Percentiles rank a stretch among this genome's conserved stretches.
Evolutionary conservation across 176 grass and related monocot species (phyloP).

Genomic region (Phragmites australis): DNA sequence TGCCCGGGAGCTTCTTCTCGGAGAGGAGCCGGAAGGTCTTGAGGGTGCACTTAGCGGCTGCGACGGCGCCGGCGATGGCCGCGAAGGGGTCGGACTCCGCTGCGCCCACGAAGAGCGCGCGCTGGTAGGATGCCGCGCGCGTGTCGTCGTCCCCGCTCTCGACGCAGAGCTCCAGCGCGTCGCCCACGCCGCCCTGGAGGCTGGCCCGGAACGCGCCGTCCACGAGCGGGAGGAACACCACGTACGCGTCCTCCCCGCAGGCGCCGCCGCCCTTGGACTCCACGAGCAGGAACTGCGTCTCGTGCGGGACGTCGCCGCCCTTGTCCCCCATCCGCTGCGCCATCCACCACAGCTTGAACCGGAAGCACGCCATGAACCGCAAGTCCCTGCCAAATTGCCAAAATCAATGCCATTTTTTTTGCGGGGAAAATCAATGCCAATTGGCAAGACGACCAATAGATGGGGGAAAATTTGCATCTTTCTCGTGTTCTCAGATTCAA

Average conservation of each 20-base stretch:
- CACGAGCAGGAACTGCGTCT: slow-evolving; percentile 90
- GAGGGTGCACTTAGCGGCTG: slow-evolving; percentile 53
- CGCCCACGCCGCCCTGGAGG: slow-evolving; percentile 64
- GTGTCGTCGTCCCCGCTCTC: slow-evolving; percentile 85
- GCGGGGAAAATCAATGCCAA: slow-evolving; percentile 12
- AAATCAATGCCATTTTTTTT: slow-evolving; percentile 18
- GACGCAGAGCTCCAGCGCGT: slow-evolving; percentile 76
- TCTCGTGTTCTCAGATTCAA: background rate
- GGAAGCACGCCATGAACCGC: slow-evolving; percentile 81
- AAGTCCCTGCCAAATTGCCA: slow-evolving; percentile 39
- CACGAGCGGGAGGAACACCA: slow-evolving; percentile 82
- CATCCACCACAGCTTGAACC: slow-evolving; percentile 99
- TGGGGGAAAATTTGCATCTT: background rate
- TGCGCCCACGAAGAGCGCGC: slow-evolving; percentile 71
- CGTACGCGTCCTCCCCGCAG: slow-evolving; percentile 42
- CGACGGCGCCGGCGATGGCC: slow-evolving; percentile 72
- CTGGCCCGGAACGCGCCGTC: slow-evolving; percentile 82
- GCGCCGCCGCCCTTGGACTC: slow-evolving; percentile 53
- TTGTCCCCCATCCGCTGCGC: slow-evolving; percentile 78
- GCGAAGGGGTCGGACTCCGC: slow-evolving; percentile 72
- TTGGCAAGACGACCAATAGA: background rate
- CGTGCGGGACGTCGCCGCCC: slow-evolving; percentile 81
- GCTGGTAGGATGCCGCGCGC: slow-evolving; percentile 37
- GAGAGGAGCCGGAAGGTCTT: slow-evolving; percentile 58
- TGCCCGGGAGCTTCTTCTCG: slow-evolving; percentile 87